Evolutionary conservation across 2,329 filamentous ascomycete species (phyloP).

Genomic region (Trichoderma cornu-damae): DNA sequence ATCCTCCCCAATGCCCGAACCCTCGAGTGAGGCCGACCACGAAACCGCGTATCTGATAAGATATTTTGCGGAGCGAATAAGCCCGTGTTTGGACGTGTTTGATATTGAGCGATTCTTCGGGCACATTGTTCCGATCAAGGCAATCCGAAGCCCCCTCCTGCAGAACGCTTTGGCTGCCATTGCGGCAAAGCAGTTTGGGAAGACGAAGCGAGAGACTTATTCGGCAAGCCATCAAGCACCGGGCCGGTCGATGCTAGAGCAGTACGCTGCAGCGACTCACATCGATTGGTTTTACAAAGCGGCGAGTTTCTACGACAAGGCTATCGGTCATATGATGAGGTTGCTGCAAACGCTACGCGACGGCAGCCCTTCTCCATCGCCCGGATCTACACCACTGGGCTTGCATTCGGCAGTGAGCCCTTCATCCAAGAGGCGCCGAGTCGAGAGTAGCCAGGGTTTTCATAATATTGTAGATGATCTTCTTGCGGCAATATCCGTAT

Average conservation of each 20-base stretch:
- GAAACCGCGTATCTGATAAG: slow-evolving; percentile 20
- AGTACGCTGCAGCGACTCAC: slow-evolving; percentile 7
- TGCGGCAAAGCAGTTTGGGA: slow-evolving; percentile 22
- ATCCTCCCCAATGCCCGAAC: background rate
- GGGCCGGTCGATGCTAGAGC: slow-evolving; percentile 12
- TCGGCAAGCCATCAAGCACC: background rate
- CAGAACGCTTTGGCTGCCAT: slow-evolving; percentile 21
- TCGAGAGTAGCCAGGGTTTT: background rate
- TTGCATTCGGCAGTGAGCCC: background rate
- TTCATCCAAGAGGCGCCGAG: slow-evolving; percentile 8
- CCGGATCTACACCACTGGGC: background rate
- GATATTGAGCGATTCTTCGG: slow-evolving; percentile 22
- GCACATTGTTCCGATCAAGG: slow-evolving; percentile 20
- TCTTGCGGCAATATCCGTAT: slow-evolving; percentile 20
- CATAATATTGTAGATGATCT: slow-evolving; percentile 17
- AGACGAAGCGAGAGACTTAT: slow-evolving; percentile 16
- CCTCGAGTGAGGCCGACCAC: slow-evolving; percentile 14
- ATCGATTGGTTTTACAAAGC: slow-evolving; percentile 23
- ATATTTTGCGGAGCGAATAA: slow-evolving; percentile 21
- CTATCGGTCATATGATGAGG: slow-evolving; percentile 22
- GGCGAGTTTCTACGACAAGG: slow-evolving; percentile 24
- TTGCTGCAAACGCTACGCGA: slow-evolving; percentile 18
- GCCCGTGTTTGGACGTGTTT: slow-evolving; percentile 22
- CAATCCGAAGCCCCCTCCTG: slow-evolving; percentile 19
- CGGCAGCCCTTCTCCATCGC: background rate